Percentiles rank a stretch among this genome's conserved stretches.
Evolutionary conservation across 495 filamentous ascomycete species (phyloP).

Genomic region (Penicillium ochrochloron): DNA sequence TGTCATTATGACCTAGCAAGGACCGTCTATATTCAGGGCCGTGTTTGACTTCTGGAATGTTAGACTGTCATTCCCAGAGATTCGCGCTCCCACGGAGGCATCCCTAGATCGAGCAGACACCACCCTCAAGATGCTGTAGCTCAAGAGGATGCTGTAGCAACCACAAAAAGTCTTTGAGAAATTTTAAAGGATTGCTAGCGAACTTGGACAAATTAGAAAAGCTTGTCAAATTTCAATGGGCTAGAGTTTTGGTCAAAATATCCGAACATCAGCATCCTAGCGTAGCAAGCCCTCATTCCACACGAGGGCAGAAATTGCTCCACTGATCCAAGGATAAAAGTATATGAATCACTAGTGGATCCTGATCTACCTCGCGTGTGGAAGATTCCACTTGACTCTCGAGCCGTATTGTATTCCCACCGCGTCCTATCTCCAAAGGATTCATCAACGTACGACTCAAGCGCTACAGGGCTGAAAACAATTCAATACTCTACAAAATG

Average conservation of each 20-base stretch:
- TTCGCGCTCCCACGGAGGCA: constrained; percentile 13
- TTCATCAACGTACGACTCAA: background rate
- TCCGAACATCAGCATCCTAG: constrained; percentile 16
- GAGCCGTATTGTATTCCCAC: background rate
- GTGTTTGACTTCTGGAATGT: constrained; percentile 23
- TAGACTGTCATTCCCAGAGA: constrained; percentile 16
- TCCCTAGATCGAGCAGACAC: constrained; percentile 25
- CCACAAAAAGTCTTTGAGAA: background rate
- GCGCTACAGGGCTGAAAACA: background rate
- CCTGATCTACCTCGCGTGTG: constrained; percentile 12
- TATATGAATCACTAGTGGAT: constrained; percentile 26
- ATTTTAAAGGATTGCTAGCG: background rate
- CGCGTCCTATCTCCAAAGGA: background rate
- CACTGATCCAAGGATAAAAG: background rate
- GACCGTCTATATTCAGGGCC: constrained; percentile 7
- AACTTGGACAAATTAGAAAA: background rate
- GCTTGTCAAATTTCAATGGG: background rate
- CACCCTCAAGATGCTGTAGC: background rate
- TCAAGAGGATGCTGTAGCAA: background rate
- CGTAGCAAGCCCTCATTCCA: constrained; percentile 28
- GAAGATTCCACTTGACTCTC: background rate
- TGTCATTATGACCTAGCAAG: constrained; percentile 28
- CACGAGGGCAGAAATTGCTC: constrained; percentile 8
- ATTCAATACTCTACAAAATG: constrained; percentile 16
- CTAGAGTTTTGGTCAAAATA: background rate